These are phyloP conservation scores for Septoria linicola DNA, from an alignment of 2,329 filamentous ascomycete species.

Conservation along the genomic window DNA sequence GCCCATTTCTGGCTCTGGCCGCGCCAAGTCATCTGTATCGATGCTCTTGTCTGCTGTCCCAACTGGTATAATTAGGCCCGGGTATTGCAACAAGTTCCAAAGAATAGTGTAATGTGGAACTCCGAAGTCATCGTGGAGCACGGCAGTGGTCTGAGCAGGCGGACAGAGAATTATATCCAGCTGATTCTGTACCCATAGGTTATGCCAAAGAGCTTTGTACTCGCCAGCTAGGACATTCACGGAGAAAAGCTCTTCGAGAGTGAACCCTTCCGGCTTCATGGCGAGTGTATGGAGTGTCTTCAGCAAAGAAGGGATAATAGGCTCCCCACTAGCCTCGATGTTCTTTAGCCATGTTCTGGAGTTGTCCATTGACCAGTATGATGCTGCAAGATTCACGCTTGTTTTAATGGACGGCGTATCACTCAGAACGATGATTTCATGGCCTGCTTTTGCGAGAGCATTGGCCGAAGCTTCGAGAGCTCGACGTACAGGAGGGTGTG, in stretches of 20 bases:
- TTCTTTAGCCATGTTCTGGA: constrained; percentile 36
- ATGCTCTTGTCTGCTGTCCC: constrained; percentile 18
- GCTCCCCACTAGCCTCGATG: constrained; percentile 46
- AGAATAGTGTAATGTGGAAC: constrained; percentile 50
- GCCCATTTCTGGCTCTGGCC: neutral
- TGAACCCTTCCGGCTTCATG: constrained; percentile 35
- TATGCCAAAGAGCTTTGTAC: constrained; percentile 45
- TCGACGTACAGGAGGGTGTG: constrained; percentile 53
- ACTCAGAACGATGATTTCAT: constrained; percentile 44
- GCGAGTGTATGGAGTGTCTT: constrained; percentile 35
- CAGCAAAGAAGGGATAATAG: constrained; percentile 44
- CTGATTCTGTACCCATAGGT: constrained; percentile 43
- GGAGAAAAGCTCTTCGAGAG: constrained; percentile 44
- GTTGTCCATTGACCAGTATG: constrained; percentile 46
- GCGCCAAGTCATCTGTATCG: constrained; percentile 18
- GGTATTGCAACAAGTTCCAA: constrained; percentile 42
- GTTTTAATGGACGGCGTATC: constrained; percentile 36
- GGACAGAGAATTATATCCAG: constrained; percentile 55
- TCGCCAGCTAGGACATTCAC: constrained; percentile 43
- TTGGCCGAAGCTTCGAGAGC: constrained; percentile 45
- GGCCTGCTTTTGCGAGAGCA: constrained; percentile 45
- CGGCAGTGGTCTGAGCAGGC: constrained; percentile 52
- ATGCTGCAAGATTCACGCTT: constrained; percentile 40
- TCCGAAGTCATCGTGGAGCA: constrained; percentile 53
- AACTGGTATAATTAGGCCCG: constrained; percentile 18